Conservation (phyloP, 1,284 basidiomycete genomes). For the Leccinum olivaceoglutinosum region DNA sequence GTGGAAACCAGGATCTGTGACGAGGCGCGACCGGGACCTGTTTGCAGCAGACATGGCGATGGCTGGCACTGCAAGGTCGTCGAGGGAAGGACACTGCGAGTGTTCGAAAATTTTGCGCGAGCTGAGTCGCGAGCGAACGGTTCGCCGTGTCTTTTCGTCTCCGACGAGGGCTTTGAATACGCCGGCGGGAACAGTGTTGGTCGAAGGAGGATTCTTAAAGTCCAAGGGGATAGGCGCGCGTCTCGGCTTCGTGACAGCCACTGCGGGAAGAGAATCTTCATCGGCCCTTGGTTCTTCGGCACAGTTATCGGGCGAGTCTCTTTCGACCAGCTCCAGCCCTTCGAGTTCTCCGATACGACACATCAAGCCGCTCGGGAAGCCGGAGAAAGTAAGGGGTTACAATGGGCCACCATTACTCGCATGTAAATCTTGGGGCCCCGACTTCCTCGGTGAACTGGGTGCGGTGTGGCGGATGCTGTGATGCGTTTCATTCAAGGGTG, state of each 20-base stretch:
- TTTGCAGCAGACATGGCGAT: conserved; percentile 51
- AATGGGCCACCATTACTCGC: conserved; percentile 33
- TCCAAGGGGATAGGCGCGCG: conserved; percentile 76
- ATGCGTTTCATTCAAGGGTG: conserved; percentile 46
- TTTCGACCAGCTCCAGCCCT: conserved; percentile 15
- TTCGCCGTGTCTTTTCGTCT: conserved; percentile 61
- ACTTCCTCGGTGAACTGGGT: conserved; percentile 34
- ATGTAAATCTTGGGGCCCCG: conserved; percentile 21
- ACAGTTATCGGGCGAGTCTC: conserved; percentile 10
- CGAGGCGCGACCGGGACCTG: conserved; percentile 44
- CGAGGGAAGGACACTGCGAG: conserved; percentile 61
- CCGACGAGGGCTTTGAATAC: conserved; percentile 72
- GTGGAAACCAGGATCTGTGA: conserved; percentile 46
- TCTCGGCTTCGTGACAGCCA: conserved; percentile 43
- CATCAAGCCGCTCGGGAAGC: conserved; percentile 37
- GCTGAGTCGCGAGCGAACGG: conserved; percentile 67
- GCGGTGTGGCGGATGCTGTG: conserved; percentile 43
- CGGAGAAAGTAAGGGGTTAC: conserved; percentile 63
- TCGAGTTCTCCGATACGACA: conserved; percentile 15
- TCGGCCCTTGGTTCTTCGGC: conserved; percentile 25
- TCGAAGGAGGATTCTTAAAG: conserved; percentile 68
- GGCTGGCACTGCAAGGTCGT: conserved; percentile 62
- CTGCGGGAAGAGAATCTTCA: conserved; percentile 29
- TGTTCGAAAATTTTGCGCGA: conserved; percentile 63
- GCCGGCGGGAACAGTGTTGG: conserved; percentile 75